Evolutionary conservation across 805 yeast species (phyloP), one percentile per base, ranked within the genome.

Genomic region (Ogataea polymorpha): DNA sequence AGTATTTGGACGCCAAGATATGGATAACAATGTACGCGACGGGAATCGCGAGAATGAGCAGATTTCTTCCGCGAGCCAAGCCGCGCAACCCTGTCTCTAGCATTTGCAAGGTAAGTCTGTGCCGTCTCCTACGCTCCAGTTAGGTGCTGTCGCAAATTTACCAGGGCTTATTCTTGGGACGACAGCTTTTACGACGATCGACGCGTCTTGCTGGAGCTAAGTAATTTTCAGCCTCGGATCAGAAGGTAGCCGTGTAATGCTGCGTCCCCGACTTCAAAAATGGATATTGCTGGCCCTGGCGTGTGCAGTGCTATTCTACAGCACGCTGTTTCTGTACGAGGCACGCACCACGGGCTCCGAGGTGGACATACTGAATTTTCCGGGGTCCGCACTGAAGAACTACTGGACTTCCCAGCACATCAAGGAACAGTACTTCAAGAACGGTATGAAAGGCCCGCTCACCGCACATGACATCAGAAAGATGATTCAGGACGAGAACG

Each of bases 1-100:
- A 73, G 56, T 68, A 68, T 2, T 6, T 23, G 10, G 17, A n/a
- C 5, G 68, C 48, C 9, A 68, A 35, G 10, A 54, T 51, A 13
- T 53, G 15, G 2, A 59, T 15, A 9, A 44, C 47, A 4, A 42
- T 9, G 5, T 37, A 26, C 10, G 48, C 25, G 20, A 43, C 20
- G 2, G 42, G 39, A 5, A 45, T 27, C 1, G 50, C 21, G 2
- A 59, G 35, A 0, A 55, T 41, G 5, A 36, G 16, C 7, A 45
- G 11, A n/a, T 27, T 41, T 46, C 26, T 41, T 34, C 37, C 28
- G 32, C 26, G 18, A 6, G 6, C 47, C 23, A 17, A 42, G 44
- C 3, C 18, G 24, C 4, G 7, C 25, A 18, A 20, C 45, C 35
- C 27, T 32, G 10, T 27, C 26, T 12, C 18, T n/a, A 10, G 24